phyloP scores from a whole-genome alignment of 371 early-diverging fungal species.

The Rhizopus delemar region DNA sequence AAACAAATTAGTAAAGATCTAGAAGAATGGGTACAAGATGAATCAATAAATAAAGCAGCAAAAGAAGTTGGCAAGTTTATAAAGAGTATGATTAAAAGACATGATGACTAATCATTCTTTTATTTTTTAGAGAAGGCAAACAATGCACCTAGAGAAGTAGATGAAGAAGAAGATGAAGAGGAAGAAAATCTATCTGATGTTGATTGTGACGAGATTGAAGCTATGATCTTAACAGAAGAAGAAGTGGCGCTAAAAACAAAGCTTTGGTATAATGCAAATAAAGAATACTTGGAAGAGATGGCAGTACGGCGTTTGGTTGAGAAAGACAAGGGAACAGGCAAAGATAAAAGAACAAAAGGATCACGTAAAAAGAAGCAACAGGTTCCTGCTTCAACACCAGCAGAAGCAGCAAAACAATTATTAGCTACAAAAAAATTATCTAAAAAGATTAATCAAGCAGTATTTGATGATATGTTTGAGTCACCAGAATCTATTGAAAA shows the following conservation, averaged over 20 bases:
- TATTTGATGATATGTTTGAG: slow-evolving; percentile 76
- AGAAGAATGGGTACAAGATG: slow-evolving; percentile 39
- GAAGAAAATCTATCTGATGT: slow-evolving; percentile 57
- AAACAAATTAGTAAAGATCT: slow-evolving; percentile 49
- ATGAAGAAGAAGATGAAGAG: slow-evolving; percentile 11
- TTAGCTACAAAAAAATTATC: slow-evolving; percentile 71
- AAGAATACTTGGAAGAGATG: slow-evolving; percentile 81
- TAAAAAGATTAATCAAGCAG: slow-evolving; percentile 88
- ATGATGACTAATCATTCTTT: slow-evolving; percentile 5
- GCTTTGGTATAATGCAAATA: slow-evolving; percentile 86
- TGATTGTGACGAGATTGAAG: slow-evolving; percentile 80
- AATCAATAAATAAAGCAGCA: slow-evolving; percentile 29
- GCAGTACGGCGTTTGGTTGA: slow-evolving; percentile 58
- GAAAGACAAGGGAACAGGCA: slow-evolving; percentile 50
- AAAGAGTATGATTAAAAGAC: slow-evolving; percentile 6
- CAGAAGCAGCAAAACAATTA: slow-evolving; percentile 78
- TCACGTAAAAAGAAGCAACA: slow-evolving; percentile 25
- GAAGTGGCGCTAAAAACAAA: slow-evolving; percentile 78
- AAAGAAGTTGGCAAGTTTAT: slow-evolving; percentile 38
- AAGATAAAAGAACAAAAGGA: slow-evolving; percentile 28
- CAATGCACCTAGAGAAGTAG: slow-evolving; percentile 26
- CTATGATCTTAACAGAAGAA: slow-evolving; percentile 67
- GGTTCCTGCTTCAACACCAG: slow-evolving; percentile 54
- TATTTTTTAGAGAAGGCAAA: neutral
- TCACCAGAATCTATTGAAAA: slow-evolving; percentile 49